A percentile compares a stretch with the other conserved stretches of the same genome.
These are phyloP conservation scores for Calocera cornea DNA, from an alignment of 768 basidiomycete genomes.

Conservation along the genomic window DNA sequence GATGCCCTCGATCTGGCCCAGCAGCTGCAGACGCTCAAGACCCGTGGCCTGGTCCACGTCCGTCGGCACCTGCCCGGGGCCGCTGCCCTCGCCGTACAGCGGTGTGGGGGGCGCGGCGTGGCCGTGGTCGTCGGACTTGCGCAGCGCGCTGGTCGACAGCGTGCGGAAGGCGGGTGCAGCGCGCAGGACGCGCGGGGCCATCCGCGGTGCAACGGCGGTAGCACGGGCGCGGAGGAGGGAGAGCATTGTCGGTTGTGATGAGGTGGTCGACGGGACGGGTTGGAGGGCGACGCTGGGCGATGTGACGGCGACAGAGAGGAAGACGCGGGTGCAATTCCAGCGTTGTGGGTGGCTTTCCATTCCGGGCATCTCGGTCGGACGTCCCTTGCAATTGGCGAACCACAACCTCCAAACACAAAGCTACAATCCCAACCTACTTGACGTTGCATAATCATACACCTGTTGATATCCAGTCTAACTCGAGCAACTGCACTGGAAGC, in stretches of 20 bases:
- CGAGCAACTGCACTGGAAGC: conserved; percentile 90
- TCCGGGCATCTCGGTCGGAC: neutral
- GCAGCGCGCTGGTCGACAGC: neutral
- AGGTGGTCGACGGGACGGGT: neutral
- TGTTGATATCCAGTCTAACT: conserved; percentile 32
- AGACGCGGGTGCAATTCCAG: neutral
- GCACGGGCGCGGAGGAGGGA: neutral
- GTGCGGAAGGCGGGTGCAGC: neutral
- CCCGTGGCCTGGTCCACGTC: conserved; percentile 88
- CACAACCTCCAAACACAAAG: too few species aligned
- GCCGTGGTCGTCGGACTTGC: conserved; percentile 7
- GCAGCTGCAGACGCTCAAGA: conserved; percentile 85
- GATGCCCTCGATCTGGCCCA: conserved; percentile 77
- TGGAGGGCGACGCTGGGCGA: neutral
- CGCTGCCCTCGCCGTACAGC: conserved; percentile 58
- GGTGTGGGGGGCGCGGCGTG: conserved; percentile 32
- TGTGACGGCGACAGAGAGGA: neutral
- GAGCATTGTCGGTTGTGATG: neutral
- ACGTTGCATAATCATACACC: too few species aligned
- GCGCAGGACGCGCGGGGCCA: neutral
- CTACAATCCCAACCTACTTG: too few species aligned
- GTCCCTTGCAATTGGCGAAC: neutral
- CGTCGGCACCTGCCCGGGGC: conserved; percentile 54
- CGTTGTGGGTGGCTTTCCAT: neutral
- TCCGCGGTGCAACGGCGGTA: neutral